A percentile compares a stretch with the other conserved stretches of the same genome.
Evolutionary conservation across 805 yeast species (phyloP).

Genomic region (Tetrapisispora namnaoensis): DNA sequence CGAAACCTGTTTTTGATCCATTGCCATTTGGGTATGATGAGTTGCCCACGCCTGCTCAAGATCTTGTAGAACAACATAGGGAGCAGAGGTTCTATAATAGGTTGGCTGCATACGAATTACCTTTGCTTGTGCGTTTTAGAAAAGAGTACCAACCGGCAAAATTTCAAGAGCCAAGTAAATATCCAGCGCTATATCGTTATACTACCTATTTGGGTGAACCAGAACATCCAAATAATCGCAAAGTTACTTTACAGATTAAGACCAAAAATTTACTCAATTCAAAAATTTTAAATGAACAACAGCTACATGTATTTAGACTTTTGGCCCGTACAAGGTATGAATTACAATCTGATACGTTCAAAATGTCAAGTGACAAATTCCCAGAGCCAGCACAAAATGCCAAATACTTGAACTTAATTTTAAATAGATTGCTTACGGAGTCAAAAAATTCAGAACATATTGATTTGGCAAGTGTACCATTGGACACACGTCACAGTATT

Average conservation of each 20-base stretch:
- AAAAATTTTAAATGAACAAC: slow-evolving; percentile 36
- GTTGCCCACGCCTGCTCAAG: slow-evolving; percentile 61
- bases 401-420: slow-evolving; percentile 52
- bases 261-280: slow-evolving; percentile 36
- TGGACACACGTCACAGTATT: slow-evolving; percentile 62
- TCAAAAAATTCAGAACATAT: slow-evolving; percentile 49
- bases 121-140: slow-evolving; percentile 67
- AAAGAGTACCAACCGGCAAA: slow-evolving; percentile 40
- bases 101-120: slow-evolving; percentile 87
- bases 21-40: slow-evolving; percentile 51
- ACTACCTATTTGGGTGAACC: slow-evolving; percentile 63
- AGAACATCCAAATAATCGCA: slow-evolving; percentile 38
- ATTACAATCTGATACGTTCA: slow-evolving; percentile 46
- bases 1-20: slow-evolving; percentile 32
- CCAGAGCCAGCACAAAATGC: slow-evolving; percentile 82
- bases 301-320: slow-evolving; percentile 66
- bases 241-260: slow-evolving; percentile 51
- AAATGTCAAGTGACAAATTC: slow-evolving; percentile 54
- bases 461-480: slow-evolving; percentile 65
- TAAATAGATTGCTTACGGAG: slow-evolving; percentile 51
- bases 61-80: slow-evolving; percentile 59
- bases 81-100: slow-evolving; percentile 68
- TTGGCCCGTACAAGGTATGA: slow-evolving; percentile 74
- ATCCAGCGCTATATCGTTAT: slow-evolving; percentile 60
- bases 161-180: slow-evolving; percentile 34